These are phyloP conservation scores for Suhomyces choctaworum DNA, from an alignment of 1,139 yeast genomes.

Conservation along the genomic window DNA sequence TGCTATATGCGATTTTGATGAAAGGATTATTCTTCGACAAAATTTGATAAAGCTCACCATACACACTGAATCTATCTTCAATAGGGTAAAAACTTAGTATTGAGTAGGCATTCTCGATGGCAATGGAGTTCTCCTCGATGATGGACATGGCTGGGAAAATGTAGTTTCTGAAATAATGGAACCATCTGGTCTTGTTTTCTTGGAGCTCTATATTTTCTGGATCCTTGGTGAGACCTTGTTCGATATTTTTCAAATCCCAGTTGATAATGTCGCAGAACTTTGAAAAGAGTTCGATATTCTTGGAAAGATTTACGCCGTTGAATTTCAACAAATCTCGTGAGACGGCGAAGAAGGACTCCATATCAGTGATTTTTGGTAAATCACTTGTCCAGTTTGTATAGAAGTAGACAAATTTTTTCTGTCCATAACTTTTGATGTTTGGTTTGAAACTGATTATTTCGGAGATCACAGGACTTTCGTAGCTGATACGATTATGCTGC, in stretches of 20 bases:
- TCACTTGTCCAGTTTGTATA: conserved; percentile 51
- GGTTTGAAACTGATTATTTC: conserved; percentile 36
- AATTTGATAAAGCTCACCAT: conserved; percentile 74
- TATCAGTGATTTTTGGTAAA: conserved; percentile 37
- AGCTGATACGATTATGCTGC: conserved; percentile 33
- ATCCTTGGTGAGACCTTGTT: conserved; percentile 5
- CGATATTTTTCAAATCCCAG: conserved; percentile 30
- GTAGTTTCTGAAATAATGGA: conserved; percentile 61
- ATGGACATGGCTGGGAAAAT: conserved; percentile 69
- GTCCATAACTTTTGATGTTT: conserved; percentile 26
- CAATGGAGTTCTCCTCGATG: conserved; percentile 60
- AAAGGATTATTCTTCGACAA: conserved; percentile 57
- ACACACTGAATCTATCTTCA: conserved; percentile 72
- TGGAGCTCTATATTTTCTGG: conserved; percentile 17
- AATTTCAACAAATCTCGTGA: conserved; percentile 55
- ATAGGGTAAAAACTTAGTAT: conserved; percentile 56
- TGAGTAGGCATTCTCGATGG: conserved; percentile 59
- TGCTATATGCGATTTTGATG: conserved; percentile 63
- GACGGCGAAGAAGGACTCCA: conserved; percentile 46
- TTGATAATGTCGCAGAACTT: conserved; percentile 63
- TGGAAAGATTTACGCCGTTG: conserved; percentile 58
- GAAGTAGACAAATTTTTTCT: conserved; percentile 46
- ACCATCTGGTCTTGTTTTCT: conserved; percentile 47
- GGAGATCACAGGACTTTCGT: conserved; percentile 25
- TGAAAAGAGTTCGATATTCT: conserved; percentile 49